Conservation (phyloP, 345 rosid species). For the Citrus sinensis region DNA sequence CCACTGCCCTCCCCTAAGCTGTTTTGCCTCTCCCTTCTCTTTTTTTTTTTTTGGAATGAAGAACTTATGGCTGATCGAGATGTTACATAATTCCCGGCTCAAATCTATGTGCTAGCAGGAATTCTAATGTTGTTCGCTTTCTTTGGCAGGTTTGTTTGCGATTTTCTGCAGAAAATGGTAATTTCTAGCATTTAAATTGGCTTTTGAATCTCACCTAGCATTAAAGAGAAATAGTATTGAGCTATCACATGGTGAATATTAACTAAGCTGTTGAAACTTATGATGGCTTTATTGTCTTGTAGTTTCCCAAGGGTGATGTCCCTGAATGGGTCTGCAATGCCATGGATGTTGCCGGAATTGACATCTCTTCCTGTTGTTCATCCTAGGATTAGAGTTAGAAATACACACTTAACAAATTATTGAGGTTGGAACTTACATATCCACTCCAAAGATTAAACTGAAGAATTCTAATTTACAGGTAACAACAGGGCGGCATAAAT, state of each 20-base stretch:
- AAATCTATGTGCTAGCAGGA: background rate
- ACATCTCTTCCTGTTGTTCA: slow-evolving; percentile 57
- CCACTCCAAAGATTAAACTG: background rate
- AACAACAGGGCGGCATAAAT: slow-evolving; percentile 25
- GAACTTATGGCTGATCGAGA: background rate
- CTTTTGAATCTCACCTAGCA: slow-evolving; percentile 3
- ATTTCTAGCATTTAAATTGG: background rate
- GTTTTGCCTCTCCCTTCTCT: background rate
- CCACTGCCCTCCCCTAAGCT: background rate
- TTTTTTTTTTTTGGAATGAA: background rate
- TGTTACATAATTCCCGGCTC: background rate
- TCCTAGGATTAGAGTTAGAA: slow-evolving; percentile 6
- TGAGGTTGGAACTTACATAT: background rate
- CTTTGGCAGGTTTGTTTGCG: slow-evolving; percentile 59
- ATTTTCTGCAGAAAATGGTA: slow-evolving; percentile 78
- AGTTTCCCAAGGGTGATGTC: slow-evolving; percentile 76
- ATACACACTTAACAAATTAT: background rate
- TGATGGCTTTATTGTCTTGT: slow-evolving; percentile 18
- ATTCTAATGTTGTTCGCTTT: background rate
- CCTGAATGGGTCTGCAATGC: slow-evolving; percentile 87
- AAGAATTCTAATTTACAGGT: slow-evolving; percentile 19
- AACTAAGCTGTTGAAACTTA: slow-evolving; percentile 2
- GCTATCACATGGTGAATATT: background rate
- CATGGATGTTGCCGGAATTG: slow-evolving; percentile 79
- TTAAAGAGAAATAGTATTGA: background rate